Evolutionary conservation across 495 filamentous ascomycete genomes (phyloP).

Genomic region (Durotheca rogersii): DNA sequence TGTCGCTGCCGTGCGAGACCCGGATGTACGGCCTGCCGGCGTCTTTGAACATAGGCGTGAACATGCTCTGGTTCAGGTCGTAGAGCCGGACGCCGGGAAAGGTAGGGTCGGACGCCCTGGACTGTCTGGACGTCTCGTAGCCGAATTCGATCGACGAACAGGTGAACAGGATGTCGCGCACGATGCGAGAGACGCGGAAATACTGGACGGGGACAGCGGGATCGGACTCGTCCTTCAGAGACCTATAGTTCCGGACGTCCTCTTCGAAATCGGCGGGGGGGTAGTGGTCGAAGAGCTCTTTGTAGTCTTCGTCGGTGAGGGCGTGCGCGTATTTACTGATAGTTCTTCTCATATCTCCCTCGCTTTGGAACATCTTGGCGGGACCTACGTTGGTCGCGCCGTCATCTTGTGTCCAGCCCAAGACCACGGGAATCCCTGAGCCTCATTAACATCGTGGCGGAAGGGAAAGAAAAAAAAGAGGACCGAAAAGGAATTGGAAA

Average conservation of each 20-base stretch:
- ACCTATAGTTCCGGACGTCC: constrained; percentile 24
- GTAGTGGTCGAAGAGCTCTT: constrained; percentile 29
- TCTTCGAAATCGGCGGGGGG: constrained; percentile 22
- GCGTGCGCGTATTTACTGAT: constrained; percentile 17
- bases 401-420: constrained; percentile 37
- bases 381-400: constrained; percentile 29
- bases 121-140: constrained; percentile 19
- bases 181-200: constrained; percentile 34
- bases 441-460: too few species aligned
- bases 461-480: too few species aligned
- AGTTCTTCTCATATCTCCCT: constrained; percentile 23
- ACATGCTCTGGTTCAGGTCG: constrained; percentile 36
- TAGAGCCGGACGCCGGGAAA: constrained; percentile 27
- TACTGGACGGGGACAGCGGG: constrained; percentile 27
- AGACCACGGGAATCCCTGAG: constrained; percentile 35
- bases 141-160: constrained; percentile 37
- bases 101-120: neutral
- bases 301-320: constrained; percentile 20
- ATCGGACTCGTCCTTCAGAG: constrained; percentile 16
- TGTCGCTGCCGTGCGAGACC: constrained; percentile 32
- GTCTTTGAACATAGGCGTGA: constrained; percentile 18
- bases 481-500: too few species aligned
- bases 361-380: constrained; percentile 7
- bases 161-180: constrained; percentile 37
- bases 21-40: constrained; percentile 36